Evolutionary conservation across 495 filamentous ascomycete species (phyloP), one percentile per base, ranked within the genome.

Genomic region (Hyphodiscus hymeniophilus): DNA sequence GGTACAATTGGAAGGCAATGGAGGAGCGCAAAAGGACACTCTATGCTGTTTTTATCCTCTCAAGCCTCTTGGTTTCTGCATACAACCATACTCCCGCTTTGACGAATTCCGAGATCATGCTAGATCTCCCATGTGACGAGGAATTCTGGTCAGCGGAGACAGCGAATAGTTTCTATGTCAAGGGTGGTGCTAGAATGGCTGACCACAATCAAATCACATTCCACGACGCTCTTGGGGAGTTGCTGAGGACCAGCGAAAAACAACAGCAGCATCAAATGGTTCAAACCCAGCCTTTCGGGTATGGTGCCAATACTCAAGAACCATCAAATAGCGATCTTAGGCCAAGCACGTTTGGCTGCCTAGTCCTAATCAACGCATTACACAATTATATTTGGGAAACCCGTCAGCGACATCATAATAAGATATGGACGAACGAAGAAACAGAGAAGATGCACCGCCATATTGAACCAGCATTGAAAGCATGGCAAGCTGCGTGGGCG

Each of bases 371-470:
- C 60, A 94, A 95, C 63, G 91, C 92, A 1, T 69, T 98, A 21
- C 92, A 98, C 65, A 95, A 95, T 52, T 96, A 96, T 63, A 95
- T 97, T 36, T 97, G 92, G 92, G 91, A 97, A 66, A 95, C 89
- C 1, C 78, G 92, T 32, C 90, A 95, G 63, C 72, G 89, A 30
- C 91, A 96, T 57, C 82, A 89, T 59, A 89, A 85, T 48, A 81
- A 89, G 51, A 77, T 87, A 51, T 96, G 91, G 91, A 95, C 89
- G 13, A 77, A 84, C 22, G 80, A 86, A 51, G 92, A 97, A 63
- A 94, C 88, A 0, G 89, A 97, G 53, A 85, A 87, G 40, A 95
- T 98, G 91, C 89, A 95, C 64, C 82, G 86, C 11, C 89, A 94
- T 60, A 94, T 98, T 43, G 92, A 96, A 59, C 92, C 92, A 8